These are phyloP conservation scores for Warburgia ugandensis DNA, from an alignment of 164 flowering plant species.

Conservation along the genomic window DNA sequence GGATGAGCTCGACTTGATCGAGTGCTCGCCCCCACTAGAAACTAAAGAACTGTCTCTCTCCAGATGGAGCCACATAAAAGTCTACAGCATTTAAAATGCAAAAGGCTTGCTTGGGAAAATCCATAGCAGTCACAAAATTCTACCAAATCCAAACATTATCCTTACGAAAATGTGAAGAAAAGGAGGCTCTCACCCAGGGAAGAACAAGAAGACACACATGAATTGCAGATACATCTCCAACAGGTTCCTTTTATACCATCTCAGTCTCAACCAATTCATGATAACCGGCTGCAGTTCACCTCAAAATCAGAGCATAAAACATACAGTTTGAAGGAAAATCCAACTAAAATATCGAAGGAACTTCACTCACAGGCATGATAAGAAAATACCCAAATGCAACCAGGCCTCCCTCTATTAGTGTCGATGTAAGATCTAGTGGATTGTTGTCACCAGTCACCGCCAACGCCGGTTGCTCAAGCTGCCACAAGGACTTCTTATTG, in stretches of 20 bases:
- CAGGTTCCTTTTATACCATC: constrained; percentile 70
- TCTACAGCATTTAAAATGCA: not conserved
- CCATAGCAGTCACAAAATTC: not conserved
- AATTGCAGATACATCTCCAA: constrained; percentile 82
- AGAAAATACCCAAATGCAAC: constrained; percentile 57
- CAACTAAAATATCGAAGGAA: not conserved
- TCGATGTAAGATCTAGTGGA: constrained; percentile 28
- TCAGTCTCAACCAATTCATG: constrained; percentile 77
- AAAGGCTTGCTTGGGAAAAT: too few species aligned
- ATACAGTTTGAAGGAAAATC: not conserved
- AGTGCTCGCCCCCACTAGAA: too few species aligned
- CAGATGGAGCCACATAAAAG: not conserved
- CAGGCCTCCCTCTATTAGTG: constrained; percentile 37
- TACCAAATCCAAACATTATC: not conserved
- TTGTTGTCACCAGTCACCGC: constrained; percentile 78
- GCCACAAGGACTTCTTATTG: constrained; percentile 1
- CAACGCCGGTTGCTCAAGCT: constrained; percentile 65
- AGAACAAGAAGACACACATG: constrained; percentile 87
- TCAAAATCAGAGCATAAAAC: not conserved
- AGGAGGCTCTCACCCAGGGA: constrained; percentile 57
- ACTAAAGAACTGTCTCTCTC: too few species aligned
- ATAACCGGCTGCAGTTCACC: constrained; percentile 62
- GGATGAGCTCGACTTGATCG: too few species aligned
- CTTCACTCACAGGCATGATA: constrained; percentile 56
- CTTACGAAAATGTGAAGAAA: not conserved